Conservation (phyloP, 768 basidiomycete genomes). For the Hygrocybe punicea region DNA sequence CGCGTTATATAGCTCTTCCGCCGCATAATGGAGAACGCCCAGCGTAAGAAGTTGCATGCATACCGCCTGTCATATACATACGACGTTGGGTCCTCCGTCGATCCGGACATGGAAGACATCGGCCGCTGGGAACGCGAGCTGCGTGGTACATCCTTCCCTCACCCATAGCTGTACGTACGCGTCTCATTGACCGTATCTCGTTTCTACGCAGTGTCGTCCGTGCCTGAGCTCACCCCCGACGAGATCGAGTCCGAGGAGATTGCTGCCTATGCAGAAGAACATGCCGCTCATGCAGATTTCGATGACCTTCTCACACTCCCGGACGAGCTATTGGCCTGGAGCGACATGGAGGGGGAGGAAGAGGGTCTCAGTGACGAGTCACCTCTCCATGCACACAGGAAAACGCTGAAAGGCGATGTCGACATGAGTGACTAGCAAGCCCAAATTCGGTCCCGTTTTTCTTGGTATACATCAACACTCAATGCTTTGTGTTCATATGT, state of each 20-base stretch:
- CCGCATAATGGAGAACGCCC: conserved; percentile 58
- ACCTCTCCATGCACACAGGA: background rate
- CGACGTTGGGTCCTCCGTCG: conserved; percentile 74
- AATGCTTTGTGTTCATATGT: too few species aligned
- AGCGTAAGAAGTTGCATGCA: conserved; percentile 46
- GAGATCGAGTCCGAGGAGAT: conserved; percentile 11
- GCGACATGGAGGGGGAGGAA: conserved; percentile 7
- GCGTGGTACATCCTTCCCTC: conserved; percentile 32
- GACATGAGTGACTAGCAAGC: background rate
- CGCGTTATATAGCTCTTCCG: conserved; percentile 52
- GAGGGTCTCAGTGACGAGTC: background rate
- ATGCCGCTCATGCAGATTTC: conserved; percentile 12
- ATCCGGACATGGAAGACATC: conserved; percentile 67
- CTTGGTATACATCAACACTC: too few species aligned
- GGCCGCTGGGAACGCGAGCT: conserved; percentile 59
- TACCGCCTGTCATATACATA: conserved; percentile 62
- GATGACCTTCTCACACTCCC: conserved; percentile 7
- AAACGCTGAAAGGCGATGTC: background rate
- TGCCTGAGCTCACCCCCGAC: background rate
- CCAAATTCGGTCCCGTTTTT: too few species aligned
- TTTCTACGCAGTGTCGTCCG: too few species aligned
- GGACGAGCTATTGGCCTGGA: conserved; percentile 8
- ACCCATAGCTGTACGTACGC: background rate
- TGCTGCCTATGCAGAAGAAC: conserved; percentile 14
- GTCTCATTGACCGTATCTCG: background rate